These are phyloP conservation scores for Speleostelium caveatum DNA, from an alignment of 78 protist species.

Conservation along the genomic window DNA sequence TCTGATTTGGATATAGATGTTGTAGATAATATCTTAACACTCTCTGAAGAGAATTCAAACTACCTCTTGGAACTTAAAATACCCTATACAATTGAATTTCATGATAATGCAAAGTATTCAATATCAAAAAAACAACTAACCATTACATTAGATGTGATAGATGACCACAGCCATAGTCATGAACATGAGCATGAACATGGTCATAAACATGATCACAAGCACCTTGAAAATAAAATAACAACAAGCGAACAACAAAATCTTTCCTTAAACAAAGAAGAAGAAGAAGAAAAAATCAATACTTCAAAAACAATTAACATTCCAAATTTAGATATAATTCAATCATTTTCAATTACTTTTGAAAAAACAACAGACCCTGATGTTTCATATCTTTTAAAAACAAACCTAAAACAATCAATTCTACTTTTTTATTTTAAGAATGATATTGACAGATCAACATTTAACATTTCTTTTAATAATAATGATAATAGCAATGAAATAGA, in stretches of 20 bases:
- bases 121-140: slow-evolving; percentile 7
- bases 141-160: neutral
- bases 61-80: neutral
- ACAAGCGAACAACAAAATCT: neutral
- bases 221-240: neutral
- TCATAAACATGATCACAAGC: neutral
- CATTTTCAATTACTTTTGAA: too few relatives aligned
- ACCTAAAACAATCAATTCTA: neutral
- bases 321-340: slow-evolving; percentile 12
- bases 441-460: too few relatives aligned
- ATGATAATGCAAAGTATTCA: slow-evolving; percentile 21
- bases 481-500: neutral
- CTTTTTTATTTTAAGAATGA: too few relatives aligned
- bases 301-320: too few relatives aligned
- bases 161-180: neutral
- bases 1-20: slow-evolving; percentile 20
- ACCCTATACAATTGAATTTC: neutral
- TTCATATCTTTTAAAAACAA: too few relatives aligned
- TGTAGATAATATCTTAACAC: slow-evolving; percentile 13
- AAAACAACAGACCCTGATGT: too few relatives aligned
- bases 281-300: neutral
- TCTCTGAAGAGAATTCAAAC: neutral
- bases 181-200: neutral
- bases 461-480: too few relatives aligned
- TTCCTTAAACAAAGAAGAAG: neutral